Evolutionary conservation across 108 stramenopile species (phyloP).

Genomic region (Conticribra weissflogii): DNA sequence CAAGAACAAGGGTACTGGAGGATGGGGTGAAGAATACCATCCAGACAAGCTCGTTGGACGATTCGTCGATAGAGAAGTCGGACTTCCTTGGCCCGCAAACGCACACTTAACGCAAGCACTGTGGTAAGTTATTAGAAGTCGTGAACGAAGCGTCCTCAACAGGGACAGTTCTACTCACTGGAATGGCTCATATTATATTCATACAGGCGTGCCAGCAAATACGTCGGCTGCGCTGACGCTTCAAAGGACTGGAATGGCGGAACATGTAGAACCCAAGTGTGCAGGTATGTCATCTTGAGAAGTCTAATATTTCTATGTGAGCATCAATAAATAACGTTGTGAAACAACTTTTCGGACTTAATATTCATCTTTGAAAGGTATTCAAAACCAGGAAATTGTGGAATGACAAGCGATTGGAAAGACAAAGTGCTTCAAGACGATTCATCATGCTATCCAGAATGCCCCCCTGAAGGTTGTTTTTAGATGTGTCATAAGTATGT

Average conservation of each 20-base stretch:
- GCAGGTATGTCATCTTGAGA: not conserved
- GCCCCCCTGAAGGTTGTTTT: not conserved
- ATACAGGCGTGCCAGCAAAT: not conserved
- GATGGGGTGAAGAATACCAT: constrained; percentile 11
- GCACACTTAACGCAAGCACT: constrained; percentile 25
- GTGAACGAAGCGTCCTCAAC: not conserved
- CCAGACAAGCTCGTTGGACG: constrained; percentile 20
- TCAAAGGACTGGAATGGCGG: not conserved
- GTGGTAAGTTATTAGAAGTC: not conserved
- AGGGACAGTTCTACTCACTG: too few species aligned
- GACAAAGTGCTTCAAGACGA: not conserved
- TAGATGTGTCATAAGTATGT: too few species aligned
- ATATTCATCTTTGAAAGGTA: too few species aligned
- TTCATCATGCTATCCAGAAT: not conserved
- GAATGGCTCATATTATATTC: too few species aligned
- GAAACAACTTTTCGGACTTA: too few species aligned
- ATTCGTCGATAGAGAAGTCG: constrained; percentile 19
- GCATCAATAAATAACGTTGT: too few species aligned
- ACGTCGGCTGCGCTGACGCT: not conserved
- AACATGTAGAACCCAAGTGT: not conserved
- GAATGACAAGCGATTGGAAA: not conserved
- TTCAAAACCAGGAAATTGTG: not conserved
- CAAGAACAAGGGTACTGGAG: constrained; percentile 23
- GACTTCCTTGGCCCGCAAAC: constrained; percentile 8
- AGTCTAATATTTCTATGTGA: too few species aligned